These are phyloP conservation scores for Candida gorgasii DNA, from an alignment of 805 yeast species.

Conservation along the genomic window DNA sequence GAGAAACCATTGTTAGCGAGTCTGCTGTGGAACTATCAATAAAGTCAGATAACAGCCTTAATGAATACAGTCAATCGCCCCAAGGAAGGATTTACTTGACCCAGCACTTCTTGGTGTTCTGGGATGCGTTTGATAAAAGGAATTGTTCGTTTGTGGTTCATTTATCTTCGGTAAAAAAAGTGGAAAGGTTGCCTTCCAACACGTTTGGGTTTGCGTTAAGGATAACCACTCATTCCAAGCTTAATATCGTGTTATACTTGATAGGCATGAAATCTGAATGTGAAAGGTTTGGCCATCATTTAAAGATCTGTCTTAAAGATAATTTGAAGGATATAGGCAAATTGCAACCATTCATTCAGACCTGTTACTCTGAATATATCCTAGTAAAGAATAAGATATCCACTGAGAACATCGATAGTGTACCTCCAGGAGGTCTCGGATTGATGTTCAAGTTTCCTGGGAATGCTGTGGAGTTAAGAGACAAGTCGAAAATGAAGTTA, in stretches of 20 bases:
- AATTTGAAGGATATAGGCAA: constrained; percentile 63
- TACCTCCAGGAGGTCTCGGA: constrained; percentile 87
- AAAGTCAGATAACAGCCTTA: constrained; percentile 19
- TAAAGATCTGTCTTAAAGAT: constrained; percentile 60
- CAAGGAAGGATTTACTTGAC: constrained; percentile 73
- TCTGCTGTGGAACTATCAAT: constrained; percentile 59
- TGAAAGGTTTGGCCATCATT: constrained; percentile 72
- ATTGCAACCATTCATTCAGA: constrained; percentile 62
- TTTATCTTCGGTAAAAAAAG: constrained; percentile 75
- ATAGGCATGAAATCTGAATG: constrained; percentile 78
- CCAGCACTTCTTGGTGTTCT: constrained; percentile 72
- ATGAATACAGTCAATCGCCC: constrained; percentile 27
- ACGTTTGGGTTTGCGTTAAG: constrained; percentile 76
- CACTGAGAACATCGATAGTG: constrained; percentile 43
- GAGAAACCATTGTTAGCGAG: constrained; percentile 65
- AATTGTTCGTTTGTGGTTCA: constrained; percentile 72
- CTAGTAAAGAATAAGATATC: constrained; percentile 57
- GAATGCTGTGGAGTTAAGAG: constrained; percentile 71
- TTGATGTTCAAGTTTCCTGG: constrained; percentile 87
- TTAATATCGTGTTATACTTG: constrained; percentile 66
- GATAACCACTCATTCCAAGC: constrained; percentile 66
- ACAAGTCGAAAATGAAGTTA: constrained; percentile 79
- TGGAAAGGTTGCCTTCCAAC: constrained; percentile 79
- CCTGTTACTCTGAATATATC: constrained; percentile 84
- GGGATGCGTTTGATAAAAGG: constrained; percentile 66